Conservation (phyloP, 768 basidiomycete genomes). For the Pleurotus tuoliensis region DNA sequence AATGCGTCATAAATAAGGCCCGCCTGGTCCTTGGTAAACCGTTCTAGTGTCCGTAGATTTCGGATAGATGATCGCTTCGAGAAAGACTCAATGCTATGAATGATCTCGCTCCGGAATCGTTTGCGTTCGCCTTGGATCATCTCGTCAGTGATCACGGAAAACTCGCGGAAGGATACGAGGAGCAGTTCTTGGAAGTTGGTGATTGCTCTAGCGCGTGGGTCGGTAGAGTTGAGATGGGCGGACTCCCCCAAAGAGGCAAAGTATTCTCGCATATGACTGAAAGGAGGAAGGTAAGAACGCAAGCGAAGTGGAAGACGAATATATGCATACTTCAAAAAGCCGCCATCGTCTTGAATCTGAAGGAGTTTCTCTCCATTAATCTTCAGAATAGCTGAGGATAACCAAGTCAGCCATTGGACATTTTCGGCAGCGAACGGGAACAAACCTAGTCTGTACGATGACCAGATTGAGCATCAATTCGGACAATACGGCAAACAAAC, state of each 20-base stretch:
- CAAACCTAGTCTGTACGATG: conserved; percentile 12
- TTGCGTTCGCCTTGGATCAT: conserved; percentile 84
- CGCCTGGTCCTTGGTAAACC: conserved; percentile 84
- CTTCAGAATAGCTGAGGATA: conserved; percentile 81
- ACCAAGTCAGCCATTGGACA: conserved; percentile 10
- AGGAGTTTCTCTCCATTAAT: conserved; percentile 93
- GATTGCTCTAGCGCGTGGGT: conserved; percentile 88
- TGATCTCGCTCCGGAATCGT: conserved; percentile 83
- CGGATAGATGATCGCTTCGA: conserved; percentile 88
- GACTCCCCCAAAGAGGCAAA: conserved; percentile 92
- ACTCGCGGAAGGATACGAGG: conserved; percentile 96
- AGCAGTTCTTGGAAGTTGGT: conserved; percentile 97
- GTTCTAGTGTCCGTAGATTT: conserved; percentile 73
- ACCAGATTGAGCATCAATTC: background rate
- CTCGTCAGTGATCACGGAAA: conserved; percentile 94
- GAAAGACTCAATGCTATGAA: conserved; percentile 91
- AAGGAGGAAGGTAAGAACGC: background rate
- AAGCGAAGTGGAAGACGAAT: background rate
- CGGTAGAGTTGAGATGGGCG: conserved; percentile 84
- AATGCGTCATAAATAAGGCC: conserved; percentile 91
- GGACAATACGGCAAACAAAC: conserved; percentile 19
- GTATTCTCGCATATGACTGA: conserved; percentile 90
- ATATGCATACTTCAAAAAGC: conserved; percentile 79
- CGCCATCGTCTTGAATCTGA: conserved; percentile 93
- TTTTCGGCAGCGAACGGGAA: conserved; percentile 27